Evolutionary conservation across 179 eudicot genomes (phyloP).

Genomic region (Beta corolliflora): DNA sequence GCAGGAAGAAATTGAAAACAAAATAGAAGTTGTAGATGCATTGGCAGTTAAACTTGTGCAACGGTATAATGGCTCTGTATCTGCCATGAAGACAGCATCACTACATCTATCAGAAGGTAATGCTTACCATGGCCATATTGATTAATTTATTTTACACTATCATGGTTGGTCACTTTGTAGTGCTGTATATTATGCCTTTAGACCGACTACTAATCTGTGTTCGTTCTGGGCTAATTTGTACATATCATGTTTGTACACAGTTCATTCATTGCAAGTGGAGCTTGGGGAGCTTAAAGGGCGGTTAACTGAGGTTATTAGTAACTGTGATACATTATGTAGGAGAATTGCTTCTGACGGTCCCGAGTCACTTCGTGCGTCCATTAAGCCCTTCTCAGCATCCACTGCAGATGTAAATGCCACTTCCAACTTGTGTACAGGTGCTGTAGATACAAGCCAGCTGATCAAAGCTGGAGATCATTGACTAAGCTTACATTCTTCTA

Average conservation of each 20-base stretch:
- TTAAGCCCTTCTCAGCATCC: constrained; percentile 62
- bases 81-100: constrained; percentile 84
- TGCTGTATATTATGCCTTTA: not conserved
- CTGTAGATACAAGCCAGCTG: constrained; percentile 14
- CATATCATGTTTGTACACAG: constrained; percentile 39
- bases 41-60: constrained; percentile 78
- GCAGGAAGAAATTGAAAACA: constrained; percentile 90
- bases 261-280: constrained; percentile 80
- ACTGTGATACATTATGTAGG: constrained; percentile 79
- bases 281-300: constrained; percentile 94
- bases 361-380: constrained; percentile 62
- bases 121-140: not conserved
- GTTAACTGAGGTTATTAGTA: constrained; percentile 82
- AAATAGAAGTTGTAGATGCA: constrained; percentile 93
- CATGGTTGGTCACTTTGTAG: not conserved
- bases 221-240: not conserved
- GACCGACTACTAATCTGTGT: not conserved
- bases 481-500: not conserved
- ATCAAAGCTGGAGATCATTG: constrained; percentile 7
- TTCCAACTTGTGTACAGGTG: constrained; percentile 20
- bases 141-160: not conserved
- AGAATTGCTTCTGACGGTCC: constrained; percentile 76
- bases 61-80: constrained; percentile 80
- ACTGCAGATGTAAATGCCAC: constrained; percentile 35
- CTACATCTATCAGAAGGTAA: constrained; percentile 85